Conservation (phyloP, 192 early-diverging fungal genomes). For the Jimgerdemannia lactiflua region DNA sequence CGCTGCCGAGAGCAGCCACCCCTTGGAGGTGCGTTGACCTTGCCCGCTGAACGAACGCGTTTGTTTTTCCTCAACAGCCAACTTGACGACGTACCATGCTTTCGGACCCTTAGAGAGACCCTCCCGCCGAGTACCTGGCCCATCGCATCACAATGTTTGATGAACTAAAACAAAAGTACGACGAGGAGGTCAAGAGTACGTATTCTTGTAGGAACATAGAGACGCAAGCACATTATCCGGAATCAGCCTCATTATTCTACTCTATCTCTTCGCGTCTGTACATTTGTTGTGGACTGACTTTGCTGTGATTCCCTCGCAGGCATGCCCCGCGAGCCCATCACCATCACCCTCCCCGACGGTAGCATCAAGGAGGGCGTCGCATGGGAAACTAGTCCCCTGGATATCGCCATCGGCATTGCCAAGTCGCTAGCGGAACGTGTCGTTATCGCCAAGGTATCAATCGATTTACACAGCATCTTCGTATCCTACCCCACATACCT, state of each 20-base stretch:
- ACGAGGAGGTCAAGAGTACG: slow-evolving; percentile 63
- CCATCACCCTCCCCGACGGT: slow-evolving; percentile 89
- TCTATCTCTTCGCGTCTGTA: neutral
- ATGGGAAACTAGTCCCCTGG: slow-evolving; percentile 96
- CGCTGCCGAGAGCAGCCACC: slow-evolving; percentile 32
- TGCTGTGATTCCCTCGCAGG: slow-evolving; percentile 37
- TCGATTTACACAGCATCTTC: neutral
- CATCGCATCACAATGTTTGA: slow-evolving; percentile 85
- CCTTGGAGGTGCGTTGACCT: slow-evolving; percentile 27
- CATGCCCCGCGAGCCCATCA: slow-evolving; percentile 72
- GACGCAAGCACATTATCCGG: no score
- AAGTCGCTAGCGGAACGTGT: slow-evolving; percentile 89
- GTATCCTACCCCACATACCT: neutral
- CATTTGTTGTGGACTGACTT: neutral
- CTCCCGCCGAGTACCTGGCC: slow-evolving; percentile 72
- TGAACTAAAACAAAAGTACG: slow-evolving; percentile 58
- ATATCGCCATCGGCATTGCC: slow-evolving; percentile 82
- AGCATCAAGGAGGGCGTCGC: slow-evolving; percentile 72
- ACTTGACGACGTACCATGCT: no score
- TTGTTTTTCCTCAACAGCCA: no score
- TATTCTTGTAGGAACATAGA: neutral
- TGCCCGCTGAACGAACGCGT: no score
- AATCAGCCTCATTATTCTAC: neutral
- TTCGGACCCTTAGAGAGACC: slow-evolving; percentile 8
- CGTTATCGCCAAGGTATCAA: slow-evolving; percentile 87